A percentile compares a stretch with the other conserved stretches of the same genome.
These are phyloP conservation scores for Tylopilus sp. DNA, from an alignment of 1,284 basidiomycete species.

Conservation along the genomic window DNA sequence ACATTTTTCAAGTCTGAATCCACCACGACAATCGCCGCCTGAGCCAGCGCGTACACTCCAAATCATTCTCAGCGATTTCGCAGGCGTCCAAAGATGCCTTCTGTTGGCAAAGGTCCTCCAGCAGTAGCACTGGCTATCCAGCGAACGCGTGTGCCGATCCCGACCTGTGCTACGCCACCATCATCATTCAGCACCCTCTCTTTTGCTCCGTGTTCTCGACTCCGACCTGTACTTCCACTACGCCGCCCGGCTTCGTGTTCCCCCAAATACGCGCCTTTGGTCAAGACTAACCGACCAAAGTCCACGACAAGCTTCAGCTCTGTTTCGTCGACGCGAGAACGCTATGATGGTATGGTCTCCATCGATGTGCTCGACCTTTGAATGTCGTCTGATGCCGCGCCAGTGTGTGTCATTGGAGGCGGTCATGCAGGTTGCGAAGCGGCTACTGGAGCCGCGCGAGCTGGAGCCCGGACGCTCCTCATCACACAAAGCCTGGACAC, in stretches of 20 bases:
- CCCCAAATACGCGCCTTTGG: background rate
- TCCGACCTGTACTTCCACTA: background rate
- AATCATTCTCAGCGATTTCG: background rate
- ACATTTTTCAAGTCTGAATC: no score
- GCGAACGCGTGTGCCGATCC: background rate
- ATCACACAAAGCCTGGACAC: conserved; percentile 77
- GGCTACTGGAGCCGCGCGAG: conserved; percentile 77
- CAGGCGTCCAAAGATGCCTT: conserved; percentile 7
- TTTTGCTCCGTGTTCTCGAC: background rate
- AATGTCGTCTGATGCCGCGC: background rate
- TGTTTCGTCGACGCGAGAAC: background rate
- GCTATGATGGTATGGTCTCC: conserved; percentile 10
- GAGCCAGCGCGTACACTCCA: no score
- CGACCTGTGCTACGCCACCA: background rate
- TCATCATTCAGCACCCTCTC: background rate
- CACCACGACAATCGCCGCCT: no score
- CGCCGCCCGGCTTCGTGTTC: no score
- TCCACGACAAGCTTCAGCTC: conserved; percentile 3
- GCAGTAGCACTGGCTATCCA: background rate
- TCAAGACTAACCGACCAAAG: no score
- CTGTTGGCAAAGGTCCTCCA: conserved; percentile 2
- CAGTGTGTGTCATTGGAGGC: background rate
- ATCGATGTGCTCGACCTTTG: background rate
- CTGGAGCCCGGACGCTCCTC: conserved; percentile 74
- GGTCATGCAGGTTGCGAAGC: conserved; percentile 58